Conservation (phyloP, 768 basidiomycete species). For the Psilocybe cyanescens region DNA sequence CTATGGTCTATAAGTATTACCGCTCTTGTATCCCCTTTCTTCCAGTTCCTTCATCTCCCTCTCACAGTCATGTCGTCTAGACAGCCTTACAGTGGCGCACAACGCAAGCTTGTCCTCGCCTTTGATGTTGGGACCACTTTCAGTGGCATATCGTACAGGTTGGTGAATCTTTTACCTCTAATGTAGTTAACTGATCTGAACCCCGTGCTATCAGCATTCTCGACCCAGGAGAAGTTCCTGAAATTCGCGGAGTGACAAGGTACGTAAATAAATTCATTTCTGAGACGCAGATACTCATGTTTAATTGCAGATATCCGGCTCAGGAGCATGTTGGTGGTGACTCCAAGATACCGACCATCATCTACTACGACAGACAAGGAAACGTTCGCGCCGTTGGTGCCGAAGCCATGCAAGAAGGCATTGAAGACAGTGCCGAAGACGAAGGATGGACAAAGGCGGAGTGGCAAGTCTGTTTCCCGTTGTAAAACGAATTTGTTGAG, state of each 20-base stretch:
- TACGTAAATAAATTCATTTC: background rate
- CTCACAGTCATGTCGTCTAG: slow-evolving; percentile 11
- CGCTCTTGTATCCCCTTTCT: background rate
- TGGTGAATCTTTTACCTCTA: background rate
- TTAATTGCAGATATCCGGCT: slow-evolving; percentile 40
- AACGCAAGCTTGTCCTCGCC: slow-evolving; percentile 3
- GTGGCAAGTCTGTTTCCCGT: slow-evolving; percentile 36
- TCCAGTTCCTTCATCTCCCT: background rate
- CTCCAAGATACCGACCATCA: slow-evolving; percentile 28
- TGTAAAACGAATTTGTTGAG: slow-evolving; percentile 12
- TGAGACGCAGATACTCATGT: background rate
- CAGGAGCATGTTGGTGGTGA: slow-evolving; percentile 42
- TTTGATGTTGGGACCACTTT: background rate
- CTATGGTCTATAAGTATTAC: background rate
- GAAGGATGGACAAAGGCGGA: slow-evolving; percentile 47
- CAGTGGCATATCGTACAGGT: slow-evolving; percentile 27
- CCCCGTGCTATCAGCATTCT: slow-evolving; percentile 21
- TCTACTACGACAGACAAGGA: slow-evolving; percentile 42
- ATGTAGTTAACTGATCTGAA: background rate
- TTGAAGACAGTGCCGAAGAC: slow-evolving; percentile 41
- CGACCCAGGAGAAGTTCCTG: slow-evolving; percentile 29
- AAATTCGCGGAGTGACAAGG: slow-evolving; percentile 29
- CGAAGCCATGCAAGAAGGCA: slow-evolving; percentile 41
- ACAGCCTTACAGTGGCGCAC: slow-evolving; percentile 18
- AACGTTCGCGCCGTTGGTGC: slow-evolving; percentile 42